phyloP scores from a whole-genome alignment of 2,329 filamentous ascomycete genomes.

The Amylocarpus encephaloides region DNA sequence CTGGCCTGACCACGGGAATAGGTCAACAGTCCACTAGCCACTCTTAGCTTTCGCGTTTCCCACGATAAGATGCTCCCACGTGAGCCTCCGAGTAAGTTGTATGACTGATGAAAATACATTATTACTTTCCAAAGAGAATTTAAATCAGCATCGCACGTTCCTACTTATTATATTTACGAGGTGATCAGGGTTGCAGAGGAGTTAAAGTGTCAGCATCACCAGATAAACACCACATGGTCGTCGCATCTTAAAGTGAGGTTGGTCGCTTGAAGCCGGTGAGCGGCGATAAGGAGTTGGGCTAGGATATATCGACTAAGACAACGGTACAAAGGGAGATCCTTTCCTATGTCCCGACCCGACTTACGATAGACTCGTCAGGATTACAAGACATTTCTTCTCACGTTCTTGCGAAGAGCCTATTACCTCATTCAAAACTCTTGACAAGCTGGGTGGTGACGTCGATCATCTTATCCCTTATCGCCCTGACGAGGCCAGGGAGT shows the following conservation, averaged over 20 bases:
- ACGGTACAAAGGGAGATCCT: background rate
- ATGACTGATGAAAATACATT: background rate
- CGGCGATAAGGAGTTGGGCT: background rate
- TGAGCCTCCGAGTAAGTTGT: background rate
- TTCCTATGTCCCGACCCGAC: background rate
- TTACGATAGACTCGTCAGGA: too few species aligned
- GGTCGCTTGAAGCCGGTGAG: background rate
- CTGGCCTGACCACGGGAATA: constrained; percentile 3
- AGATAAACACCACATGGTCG: constrained; percentile 1
- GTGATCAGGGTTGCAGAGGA: too few species aligned
- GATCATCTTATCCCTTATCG: background rate
- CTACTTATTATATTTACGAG: background rate
- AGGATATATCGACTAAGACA: background rate
- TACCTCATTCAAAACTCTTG: too few species aligned
- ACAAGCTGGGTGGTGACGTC: too few species aligned
- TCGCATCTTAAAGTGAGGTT: background rate
- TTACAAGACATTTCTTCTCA: too few species aligned
- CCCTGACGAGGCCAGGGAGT: background rate
- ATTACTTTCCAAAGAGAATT: too few species aligned
- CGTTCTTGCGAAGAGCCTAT: too few species aligned
- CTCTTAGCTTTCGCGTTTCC: constrained; percentile 3
- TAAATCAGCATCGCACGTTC: background rate
- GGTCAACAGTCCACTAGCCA: constrained; percentile 4
- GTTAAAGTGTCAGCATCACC: background rate
- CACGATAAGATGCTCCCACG: constrained; percentile 1